phyloP scores from a whole-genome alignment of 129 eudicot species.

The Pseudognaphalium luteoalbum region DNA sequence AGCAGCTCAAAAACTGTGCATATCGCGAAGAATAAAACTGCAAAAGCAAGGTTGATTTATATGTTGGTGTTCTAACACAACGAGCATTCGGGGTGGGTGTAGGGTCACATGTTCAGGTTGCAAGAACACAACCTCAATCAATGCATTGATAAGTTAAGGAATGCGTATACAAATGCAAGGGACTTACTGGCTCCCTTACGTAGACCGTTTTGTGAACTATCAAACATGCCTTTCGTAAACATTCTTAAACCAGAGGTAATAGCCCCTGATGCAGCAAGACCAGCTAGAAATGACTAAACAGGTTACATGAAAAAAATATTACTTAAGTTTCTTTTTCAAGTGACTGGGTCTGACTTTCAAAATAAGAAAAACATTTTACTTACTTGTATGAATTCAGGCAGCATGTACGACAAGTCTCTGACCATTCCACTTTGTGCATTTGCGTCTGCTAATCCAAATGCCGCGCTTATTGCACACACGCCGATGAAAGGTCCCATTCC shows the following conservation, averaged over 20 bases:
- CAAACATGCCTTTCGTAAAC: conserved; percentile 62
- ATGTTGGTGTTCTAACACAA: background rate
- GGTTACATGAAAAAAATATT: background rate
- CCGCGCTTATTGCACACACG: conserved; percentile 36
- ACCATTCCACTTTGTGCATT: conserved; percentile 64
- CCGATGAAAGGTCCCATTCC: conserved; percentile 44
- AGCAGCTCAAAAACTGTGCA: conserved; percentile 41
- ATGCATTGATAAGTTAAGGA: too few relatives aligned
- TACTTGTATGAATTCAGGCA: conserved; percentile 57
- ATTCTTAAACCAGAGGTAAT: conserved; percentile 59
- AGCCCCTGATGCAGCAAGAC: conserved; percentile 60
- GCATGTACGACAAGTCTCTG: conserved; percentile 60
- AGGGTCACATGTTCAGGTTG: too few relatives aligned
- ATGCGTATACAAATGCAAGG: background rate
- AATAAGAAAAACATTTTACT: background rate
- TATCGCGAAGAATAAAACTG: conserved; percentile 44
- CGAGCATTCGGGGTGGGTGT: background rate
- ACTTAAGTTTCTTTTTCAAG: too few relatives aligned
- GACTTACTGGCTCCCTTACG: conserved; percentile 61
- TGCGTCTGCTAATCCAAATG: conserved; percentile 60
- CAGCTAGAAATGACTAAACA: conserved; percentile 53
- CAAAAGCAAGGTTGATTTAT: background rate
- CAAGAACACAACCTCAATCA: too few relatives aligned
- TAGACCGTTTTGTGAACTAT: conserved; percentile 47
- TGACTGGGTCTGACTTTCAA: background rate